A percentile compares a stretch with the other conserved stretches of the same genome.
Conservation (phyloP, 768 basidiomycete genomes). For the Gymnopilus dilepis region DNA sequence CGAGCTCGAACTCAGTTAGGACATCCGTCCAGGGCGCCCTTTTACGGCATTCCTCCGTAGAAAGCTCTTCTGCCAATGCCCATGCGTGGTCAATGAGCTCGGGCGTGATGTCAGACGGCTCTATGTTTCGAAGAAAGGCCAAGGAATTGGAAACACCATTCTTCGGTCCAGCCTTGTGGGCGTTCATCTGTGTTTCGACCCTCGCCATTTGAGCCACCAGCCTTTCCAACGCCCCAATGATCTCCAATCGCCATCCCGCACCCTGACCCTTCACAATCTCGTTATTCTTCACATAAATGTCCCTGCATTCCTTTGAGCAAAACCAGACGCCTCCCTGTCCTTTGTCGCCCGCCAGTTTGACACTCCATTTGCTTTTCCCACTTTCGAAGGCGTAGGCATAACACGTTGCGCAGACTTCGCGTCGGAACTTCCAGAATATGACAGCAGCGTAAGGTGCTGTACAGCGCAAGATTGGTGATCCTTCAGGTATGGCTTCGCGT, state of each 20-base stretch:
- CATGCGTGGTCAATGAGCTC: conserved; percentile 51
- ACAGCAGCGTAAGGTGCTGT: conserved; percentile 59
- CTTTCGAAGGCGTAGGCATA: conserved; percentile 64
- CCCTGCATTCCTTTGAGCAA: conserved; percentile 55
- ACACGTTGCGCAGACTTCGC: conserved; percentile 70
- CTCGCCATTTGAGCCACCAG: conserved; percentile 18
- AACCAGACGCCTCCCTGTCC: conserved; percentile 56
- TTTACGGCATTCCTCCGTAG: conserved; percentile 10
- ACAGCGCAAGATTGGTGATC: conserved; percentile 49
- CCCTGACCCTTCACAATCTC: conserved; percentile 19
- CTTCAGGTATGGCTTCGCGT: conserved; percentile 42
- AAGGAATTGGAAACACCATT: conserved; percentile 14
- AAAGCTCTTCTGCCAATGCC: conserved; percentile 42
- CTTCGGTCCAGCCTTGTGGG: conserved; percentile 31
- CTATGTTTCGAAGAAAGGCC: conserved; percentile 30
- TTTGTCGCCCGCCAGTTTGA: conserved; percentile 24
- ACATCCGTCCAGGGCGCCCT: conserved; percentile 24
- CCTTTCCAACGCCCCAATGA: conserved; percentile 22
- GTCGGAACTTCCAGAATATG: conserved; percentile 65
- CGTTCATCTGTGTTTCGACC: conserved; percentile 1
- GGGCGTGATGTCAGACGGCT: conserved; percentile 37
- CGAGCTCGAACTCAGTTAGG: conserved; percentile 59
- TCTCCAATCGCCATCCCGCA: conserved; percentile 25
- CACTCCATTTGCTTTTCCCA: conserved; percentile 51
- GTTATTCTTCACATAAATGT: conserved; percentile 44